phyloP scores from a whole-genome alignment of 163 green algal genomes.

The Prototheca wickerhamii region DNA sequence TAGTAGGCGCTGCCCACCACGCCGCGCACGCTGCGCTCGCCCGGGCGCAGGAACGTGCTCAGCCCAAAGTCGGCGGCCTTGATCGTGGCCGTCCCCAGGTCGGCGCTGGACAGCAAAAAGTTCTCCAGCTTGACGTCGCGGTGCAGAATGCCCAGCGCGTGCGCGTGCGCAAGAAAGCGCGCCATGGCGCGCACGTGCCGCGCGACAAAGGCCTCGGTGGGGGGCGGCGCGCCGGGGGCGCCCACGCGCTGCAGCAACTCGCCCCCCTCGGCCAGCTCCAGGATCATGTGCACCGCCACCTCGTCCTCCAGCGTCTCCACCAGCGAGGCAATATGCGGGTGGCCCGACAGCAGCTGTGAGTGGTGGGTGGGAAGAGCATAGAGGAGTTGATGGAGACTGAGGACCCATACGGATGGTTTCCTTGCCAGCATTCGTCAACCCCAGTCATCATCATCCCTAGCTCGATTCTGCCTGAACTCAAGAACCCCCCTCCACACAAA shows the following conservation, averaged over 20 bases:
- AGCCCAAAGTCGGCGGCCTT: constrained; percentile 92
- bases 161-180: constrained; percentile 50
- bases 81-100: constrained; percentile 34
- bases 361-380: constrained; percentile 88
- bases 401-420: constrained; percentile 56
- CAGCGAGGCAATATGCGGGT: constrained; percentile 74
- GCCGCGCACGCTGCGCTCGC: constrained; percentile 64
- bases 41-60: constrained; percentile 56
- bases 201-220: constrained; percentile 49
- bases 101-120: constrained; percentile 64
- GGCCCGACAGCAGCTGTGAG: constrained; percentile 84
- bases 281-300: constrained; percentile 81
- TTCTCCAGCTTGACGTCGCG: constrained; percentile 77
- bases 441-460: no score
- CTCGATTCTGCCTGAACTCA: no score
- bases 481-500: no score
- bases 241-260: constrained; percentile 70
- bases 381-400: constrained; percentile 73
- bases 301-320: constrained; percentile 87
- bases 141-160: constrained; percentile 83
- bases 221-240: constrained; percentile 55
- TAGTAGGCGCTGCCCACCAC: constrained; percentile 26
- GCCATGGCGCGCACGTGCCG: constrained; percentile 46
- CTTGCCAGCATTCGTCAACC: no score
- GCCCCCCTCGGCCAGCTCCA: constrained; percentile 81